Evolutionary conservation across 257 asterid species (phyloP).

Genomic region (Linaria vulgaris): DNA sequence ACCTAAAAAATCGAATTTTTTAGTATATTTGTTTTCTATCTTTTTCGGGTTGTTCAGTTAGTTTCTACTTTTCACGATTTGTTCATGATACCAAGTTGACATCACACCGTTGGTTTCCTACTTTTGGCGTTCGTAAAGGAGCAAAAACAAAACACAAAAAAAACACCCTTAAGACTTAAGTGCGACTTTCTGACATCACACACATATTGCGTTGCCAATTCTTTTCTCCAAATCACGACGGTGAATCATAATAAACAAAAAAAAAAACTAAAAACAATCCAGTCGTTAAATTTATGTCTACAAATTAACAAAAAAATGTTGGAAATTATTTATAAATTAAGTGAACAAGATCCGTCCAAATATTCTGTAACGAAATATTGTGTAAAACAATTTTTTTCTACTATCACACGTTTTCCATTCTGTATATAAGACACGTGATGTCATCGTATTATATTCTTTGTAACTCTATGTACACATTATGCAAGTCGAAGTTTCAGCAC

Average conservation of each 20-base stretch:
- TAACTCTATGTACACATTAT: too few species aligned
- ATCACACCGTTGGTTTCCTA: slow-evolving; percentile 29
- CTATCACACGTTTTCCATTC: too few species aligned
- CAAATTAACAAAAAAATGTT: too few species aligned
- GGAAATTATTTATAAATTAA: too few species aligned
- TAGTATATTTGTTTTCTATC: slow-evolving; percentile 15
- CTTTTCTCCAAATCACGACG: neutral
- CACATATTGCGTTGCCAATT: neutral
- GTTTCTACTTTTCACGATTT: slow-evolving; percentile 48
- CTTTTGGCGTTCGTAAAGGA: slow-evolving; percentile 26
- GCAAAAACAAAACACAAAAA: slow-evolving; percentile 13
- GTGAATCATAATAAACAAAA: neutral
- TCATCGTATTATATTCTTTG: too few species aligned
- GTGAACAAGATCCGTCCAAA: too few species aligned
- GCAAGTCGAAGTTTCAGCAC: too few species aligned
- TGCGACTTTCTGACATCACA: slow-evolving; percentile 31
- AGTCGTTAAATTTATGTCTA: neutral
- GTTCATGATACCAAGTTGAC: slow-evolving; percentile 36
- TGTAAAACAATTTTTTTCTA: too few species aligned
- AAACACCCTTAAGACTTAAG: slow-evolving; percentile 11
- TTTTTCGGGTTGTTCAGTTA: slow-evolving; percentile 43
- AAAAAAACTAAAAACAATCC: neutral
- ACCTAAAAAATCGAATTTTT: slow-evolving; percentile 17
- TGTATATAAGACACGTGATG: too few species aligned
- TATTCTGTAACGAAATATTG: too few species aligned